Conservation (phyloP, 441 rosid species). For the Jatropha multifida region DNA sequence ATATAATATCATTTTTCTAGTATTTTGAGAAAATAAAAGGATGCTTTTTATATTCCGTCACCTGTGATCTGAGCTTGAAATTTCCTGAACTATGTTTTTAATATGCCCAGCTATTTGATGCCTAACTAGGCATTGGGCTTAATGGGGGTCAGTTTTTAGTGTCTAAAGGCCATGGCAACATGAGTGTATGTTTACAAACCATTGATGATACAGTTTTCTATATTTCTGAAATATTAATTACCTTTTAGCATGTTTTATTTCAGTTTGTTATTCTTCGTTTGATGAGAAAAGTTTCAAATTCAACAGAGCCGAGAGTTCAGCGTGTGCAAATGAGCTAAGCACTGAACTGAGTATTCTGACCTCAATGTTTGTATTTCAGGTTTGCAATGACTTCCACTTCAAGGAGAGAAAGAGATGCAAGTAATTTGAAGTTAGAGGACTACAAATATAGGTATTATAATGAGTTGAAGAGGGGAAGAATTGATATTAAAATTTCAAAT, state of each 20-base stretch:
- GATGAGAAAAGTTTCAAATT: not conserved
- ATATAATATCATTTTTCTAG: not conserved
- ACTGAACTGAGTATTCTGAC: not conserved
- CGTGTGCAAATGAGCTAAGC: not conserved
- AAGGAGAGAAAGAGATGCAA: conserved; percentile 7
- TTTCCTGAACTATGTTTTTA: not conserved
- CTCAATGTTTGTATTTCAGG: conserved; percentile 18
- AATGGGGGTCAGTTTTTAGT: not conserved
- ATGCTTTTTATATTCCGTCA: not conserved
- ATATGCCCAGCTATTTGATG: not conserved
- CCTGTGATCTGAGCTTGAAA: not conserved
- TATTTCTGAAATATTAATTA: not conserved
- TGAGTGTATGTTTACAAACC: not conserved
- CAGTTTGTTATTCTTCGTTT: not conserved
- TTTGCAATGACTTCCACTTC: conserved; percentile 18
- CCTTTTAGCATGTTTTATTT: not conserved
- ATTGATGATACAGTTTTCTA: not conserved
- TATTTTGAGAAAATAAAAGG: not conserved
- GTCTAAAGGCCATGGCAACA: not conserved
- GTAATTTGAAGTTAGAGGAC: conserved; percentile 37
- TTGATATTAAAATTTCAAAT: conserved; percentile 33
- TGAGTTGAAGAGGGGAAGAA: conserved; percentile 38
- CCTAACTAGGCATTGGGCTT: not conserved
- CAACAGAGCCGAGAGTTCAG: not conserved
- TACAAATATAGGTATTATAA: conserved; percentile 42